Conservation (phyloP, 495 filamentous ascomycete species). For the Aspergillus bridgeri region DNA sequence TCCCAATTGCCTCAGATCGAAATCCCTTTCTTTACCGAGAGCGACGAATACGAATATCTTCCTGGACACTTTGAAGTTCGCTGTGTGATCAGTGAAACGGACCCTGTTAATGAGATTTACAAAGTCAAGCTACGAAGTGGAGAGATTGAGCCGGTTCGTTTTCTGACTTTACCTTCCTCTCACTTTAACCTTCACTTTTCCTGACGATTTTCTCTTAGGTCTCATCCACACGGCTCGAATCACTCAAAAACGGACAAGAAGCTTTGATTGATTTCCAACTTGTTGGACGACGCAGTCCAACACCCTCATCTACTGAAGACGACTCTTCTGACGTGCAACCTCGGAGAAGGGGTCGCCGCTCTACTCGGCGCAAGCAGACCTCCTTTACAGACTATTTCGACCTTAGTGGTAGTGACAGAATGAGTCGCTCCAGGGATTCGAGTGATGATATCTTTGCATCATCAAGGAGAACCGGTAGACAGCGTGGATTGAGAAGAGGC, state of each 20-base stretch:
- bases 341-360: conserved; percentile 3
- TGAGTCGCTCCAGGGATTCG: conserved; percentile 12
- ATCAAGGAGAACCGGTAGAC: conserved; percentile 24
- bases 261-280: conserved; percentile 30
- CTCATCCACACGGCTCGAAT: conserved; percentile 24
- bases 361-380: conserved; percentile 9
- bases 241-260: conserved; percentile 28
- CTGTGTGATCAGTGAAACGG: conserved; percentile 35
- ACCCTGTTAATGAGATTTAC: conserved; percentile 24
- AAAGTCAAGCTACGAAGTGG: conserved; percentile 46
- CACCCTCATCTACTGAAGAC: conserved; percentile 10
- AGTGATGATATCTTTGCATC: conserved; percentile 24
- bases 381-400: conserved; percentile 21
- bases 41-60: conserved; percentile 47
- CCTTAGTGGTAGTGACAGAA: conserved; percentile 16
- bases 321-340: conserved; percentile 7
- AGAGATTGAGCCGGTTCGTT: conserved; percentile 42
- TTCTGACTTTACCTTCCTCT: not conserved
- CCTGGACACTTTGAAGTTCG: conserved; percentile 43
- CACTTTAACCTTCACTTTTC: conserved; percentile 1
- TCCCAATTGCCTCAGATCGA: conserved; percentile 27
- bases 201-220: conserved; percentile 19
- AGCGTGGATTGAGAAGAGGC: conserved; percentile 27
- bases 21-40: conserved; percentile 35
- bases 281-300: conserved; percentile 1